Evolutionary conservation across 139 green algal species (phyloP), one percentile per base, ranked within the genome.

Genomic region (Coccomyxa sp.): DNA sequence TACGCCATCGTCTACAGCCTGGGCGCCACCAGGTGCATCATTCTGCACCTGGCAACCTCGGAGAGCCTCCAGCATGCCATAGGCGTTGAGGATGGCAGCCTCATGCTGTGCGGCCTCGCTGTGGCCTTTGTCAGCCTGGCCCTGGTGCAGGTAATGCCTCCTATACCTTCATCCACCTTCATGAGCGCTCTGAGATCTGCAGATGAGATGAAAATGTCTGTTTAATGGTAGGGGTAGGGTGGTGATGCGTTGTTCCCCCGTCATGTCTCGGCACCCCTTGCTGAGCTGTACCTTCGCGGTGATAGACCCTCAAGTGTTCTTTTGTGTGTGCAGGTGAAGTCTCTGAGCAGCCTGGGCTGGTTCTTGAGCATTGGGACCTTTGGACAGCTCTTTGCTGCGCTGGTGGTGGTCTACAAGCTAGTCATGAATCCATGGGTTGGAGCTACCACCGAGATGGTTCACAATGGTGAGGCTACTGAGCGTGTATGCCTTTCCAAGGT

Each of bases 1-100:
- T 87, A 89, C 73, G 12, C 71, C 54, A 87, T 87, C 50, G 85
- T 91, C 33, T 89, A 89, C 64, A 81, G 70, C 7, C 58, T 91
- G 39, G 85, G 88, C n/a, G 87, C 85, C 14, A 89, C 87, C 0
- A 85, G 85, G 39, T 89, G 85, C 55, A 81, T 91, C 40, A 89
- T 91, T 69, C 72, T 91, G 41, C 87, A 91, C 75, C 81, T 91
- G 64, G 87, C 85, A 5, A 84, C 85, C 7, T 81, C 83, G 29
- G 82, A 90, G 78, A 83, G 76, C 55, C 33, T 90, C 29, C 54
- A 80, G 75, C 78, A 82, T 39, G 76, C 55, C 0, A 39, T 71
- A 8, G 10, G 64, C 29, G 35, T 14, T 34, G n/a, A 10, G 24
- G 64, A 71, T 38, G 64, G 18, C 29, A 34, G 14, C 2, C 7